A percentile compares a stretch with the other conserved stretches of the same genome.
Evolutionary conservation across 257 asterid genomes (phyloP).

Genomic region (Ballota nigra): DNA sequence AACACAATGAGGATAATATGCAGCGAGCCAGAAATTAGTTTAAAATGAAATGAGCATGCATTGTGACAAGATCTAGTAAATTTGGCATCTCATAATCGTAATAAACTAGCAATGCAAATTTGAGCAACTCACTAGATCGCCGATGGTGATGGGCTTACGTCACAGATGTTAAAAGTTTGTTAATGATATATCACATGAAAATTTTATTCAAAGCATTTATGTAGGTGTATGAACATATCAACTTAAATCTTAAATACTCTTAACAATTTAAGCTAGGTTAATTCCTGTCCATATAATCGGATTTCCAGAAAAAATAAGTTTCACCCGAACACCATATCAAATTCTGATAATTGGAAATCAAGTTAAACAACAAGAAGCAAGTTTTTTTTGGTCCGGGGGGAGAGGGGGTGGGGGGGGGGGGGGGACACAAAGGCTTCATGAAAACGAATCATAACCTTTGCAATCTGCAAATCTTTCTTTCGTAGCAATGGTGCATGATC

Average conservation of each 20-base stretch:
- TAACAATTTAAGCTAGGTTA: not conserved
- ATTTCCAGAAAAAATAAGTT: not conserved
- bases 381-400: not conserved
- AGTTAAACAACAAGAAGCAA: not conserved
- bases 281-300: not conserved
- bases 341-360: not conserved
- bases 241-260: not conserved
- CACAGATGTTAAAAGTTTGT: not conserved
- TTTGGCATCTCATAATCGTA: not conserved
- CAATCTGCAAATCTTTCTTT: slow-evolving; percentile 87
- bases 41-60: not conserved
- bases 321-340: not conserved
- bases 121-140: not conserved
- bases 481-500: slow-evolving; percentile 66
- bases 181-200: not conserved
- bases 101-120: not conserved
- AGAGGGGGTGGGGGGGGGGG: not conserved
- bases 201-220: not conserved
- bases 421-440: not conserved
- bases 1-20: not conserved
- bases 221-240: not conserved
- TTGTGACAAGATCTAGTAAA: not conserved
- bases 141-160: not conserved
- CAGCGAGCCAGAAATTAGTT: not conserved
- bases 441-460: slow-evolving; percentile 54